A percentile compares a stretch with the other conserved stretches of the same genome.
Conservation (phyloP, 768 basidiomycete species). For the Podaxis carcinomalis region DNA sequence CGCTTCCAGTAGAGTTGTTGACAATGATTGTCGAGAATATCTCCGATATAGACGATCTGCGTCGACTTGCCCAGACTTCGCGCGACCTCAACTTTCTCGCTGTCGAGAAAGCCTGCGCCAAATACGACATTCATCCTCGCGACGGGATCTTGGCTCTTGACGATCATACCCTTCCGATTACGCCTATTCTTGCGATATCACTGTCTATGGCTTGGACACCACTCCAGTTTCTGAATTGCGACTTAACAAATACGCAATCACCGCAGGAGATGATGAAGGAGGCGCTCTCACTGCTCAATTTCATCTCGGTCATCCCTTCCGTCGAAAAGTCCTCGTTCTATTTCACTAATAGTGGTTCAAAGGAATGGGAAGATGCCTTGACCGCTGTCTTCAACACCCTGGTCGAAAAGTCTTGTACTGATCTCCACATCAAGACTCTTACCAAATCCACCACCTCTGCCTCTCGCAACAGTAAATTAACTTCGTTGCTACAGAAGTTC, state of each 20-base stretch:
- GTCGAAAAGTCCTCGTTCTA: background rate
- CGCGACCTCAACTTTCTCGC: conserved; percentile 11
- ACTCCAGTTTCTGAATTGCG: conserved; percentile 4
- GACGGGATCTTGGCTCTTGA: background rate
- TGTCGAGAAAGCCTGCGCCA: background rate
- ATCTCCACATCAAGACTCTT: conserved; percentile 7
- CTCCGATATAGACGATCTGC: background rate
- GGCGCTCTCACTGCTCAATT: background rate
- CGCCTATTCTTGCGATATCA: conserved; percentile 7
- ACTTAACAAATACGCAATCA: conserved; percentile 9
- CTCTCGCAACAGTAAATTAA: background rate
- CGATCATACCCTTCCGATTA: background rate
- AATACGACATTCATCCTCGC: background rate
- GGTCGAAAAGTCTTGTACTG: background rate
- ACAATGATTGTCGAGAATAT: conserved; percentile 1
- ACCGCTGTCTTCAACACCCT: background rate
- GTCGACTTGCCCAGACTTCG: background rate
- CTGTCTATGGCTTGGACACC: background rate
- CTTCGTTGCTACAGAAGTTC: conserved; percentile 1
- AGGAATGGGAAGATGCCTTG: conserved; percentile 8
- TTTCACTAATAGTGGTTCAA: background rate
- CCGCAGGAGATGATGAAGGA: background rate
- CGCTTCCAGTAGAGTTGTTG: conserved; percentile 2
- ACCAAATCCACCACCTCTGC: background rate
- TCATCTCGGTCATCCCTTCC: background rate